A percentile compares a stretch with the other conserved stretches of the same genome.
Conservation (phyloP, 1,139 yeast genomes). For the Casaregolazyma suthepensis region DNA sequence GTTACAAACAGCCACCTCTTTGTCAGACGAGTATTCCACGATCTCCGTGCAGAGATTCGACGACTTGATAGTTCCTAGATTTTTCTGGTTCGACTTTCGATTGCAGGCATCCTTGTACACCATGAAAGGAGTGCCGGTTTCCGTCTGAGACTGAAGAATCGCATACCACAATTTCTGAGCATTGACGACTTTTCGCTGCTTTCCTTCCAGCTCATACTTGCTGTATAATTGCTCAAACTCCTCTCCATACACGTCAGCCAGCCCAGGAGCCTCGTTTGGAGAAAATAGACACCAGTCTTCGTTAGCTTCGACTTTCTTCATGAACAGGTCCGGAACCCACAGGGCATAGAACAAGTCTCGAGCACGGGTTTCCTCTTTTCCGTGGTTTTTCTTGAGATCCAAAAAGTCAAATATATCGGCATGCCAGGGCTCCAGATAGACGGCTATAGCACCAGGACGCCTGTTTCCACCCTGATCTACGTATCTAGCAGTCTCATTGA, state of each 20-base stretch:
- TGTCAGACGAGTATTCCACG: conserved; percentile 69
- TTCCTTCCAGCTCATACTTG: conserved; percentile 55
- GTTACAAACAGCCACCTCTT: conserved; percentile 79
- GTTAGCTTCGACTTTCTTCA: conserved; percentile 66
- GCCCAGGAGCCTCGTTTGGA: conserved; percentile 72
- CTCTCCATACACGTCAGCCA: conserved; percentile 62
- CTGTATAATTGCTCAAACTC: conserved; percentile 60
- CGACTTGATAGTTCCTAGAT: conserved; percentile 71
- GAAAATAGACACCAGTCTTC: conserved; percentile 74
- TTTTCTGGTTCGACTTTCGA: conserved; percentile 66
- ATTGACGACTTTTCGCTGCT: conserved; percentile 52
- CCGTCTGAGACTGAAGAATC: conserved; percentile 71
- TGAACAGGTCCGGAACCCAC: conserved; percentile 83
- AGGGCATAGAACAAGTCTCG: conserved; percentile 87
- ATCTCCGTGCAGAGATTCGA: conserved; percentile 81
- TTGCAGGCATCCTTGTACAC: conserved; percentile 79
- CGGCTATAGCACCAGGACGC: conserved; percentile 89
- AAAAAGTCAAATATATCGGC: conserved; percentile 77
- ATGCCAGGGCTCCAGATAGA: conserved; percentile 90
- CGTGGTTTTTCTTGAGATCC: conserved; percentile 83
- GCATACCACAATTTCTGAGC: conserved; percentile 77
- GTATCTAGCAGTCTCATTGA: conserved; percentile 85
- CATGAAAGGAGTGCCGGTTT: conserved; percentile 82
- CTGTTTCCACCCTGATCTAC: conserved; percentile 95
- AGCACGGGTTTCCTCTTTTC: conserved; percentile 86